Conservation (phyloP, 192 early-diverging fungal species). For the Chytriomyces sp. region DNA sequence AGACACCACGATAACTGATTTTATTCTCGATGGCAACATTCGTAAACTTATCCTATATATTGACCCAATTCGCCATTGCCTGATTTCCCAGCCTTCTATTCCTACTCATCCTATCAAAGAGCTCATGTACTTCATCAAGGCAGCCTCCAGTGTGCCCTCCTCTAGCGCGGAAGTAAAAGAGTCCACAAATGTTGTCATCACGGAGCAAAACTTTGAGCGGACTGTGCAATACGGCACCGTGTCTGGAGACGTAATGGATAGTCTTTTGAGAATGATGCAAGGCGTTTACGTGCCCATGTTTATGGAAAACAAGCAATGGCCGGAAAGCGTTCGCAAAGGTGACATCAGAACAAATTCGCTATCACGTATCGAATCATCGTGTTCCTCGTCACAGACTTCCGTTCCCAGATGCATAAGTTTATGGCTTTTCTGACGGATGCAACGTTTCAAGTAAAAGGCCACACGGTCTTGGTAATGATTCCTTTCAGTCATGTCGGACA, state of each 20-base stretch:
- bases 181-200: slow-evolving; percentile 14
- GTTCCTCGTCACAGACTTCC: slow-evolving; percentile 43
- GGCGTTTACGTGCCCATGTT: slow-evolving; percentile 65
- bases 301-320: slow-evolving; percentile 61
- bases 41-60: slow-evolving; percentile 30
- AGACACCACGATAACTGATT: slow-evolving; percentile 6
- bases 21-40: slow-evolving; percentile 18
- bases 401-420: slow-evolving; percentile 62
- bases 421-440: slow-evolving; percentile 66
- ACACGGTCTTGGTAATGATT: slow-evolving; percentile 53
- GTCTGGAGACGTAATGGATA: slow-evolving; percentile 50
- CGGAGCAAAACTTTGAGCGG: slow-evolving; percentile 49
- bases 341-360: too few relatives aligned
- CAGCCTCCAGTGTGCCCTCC: neutral
- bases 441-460: slow-evolving; percentile 59
- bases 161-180: slow-evolving; percentile 1
- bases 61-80: slow-evolving; percentile 7
- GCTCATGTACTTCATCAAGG: slow-evolving; percentile 52
- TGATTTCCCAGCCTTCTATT: slow-evolving; percentile 32
- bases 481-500: neutral
- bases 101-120: slow-evolving; percentile 32
- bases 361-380: too few relatives aligned
- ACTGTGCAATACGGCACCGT: slow-evolving; percentile 59
- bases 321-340: slow-evolving; percentile 62
- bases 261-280: slow-evolving; percentile 57